Base-by-base conservation (phyloP, 768 basidiomycete species). In the Strobilomyces confusus region DNA sequence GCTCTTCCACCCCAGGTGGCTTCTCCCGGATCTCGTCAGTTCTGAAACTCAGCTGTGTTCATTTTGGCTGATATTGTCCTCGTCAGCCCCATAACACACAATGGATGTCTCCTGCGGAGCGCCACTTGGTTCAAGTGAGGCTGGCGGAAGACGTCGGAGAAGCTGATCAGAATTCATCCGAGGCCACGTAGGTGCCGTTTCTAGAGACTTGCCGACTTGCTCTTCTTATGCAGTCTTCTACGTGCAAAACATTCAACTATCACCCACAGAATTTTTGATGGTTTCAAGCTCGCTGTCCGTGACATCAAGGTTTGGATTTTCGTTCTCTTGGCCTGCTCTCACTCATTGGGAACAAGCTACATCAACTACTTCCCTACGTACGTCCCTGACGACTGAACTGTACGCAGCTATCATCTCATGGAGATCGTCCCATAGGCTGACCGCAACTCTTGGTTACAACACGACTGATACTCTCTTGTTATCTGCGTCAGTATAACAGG, bases 141-240 rank as follows among this genome's bases (percentile, higher is more conserved):
- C 74, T 86, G 7, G 80, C 84, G 1, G 83, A 86, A 64, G 85
- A 86, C 58, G 79, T 80, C 4, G 83, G 85, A 5, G 83, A 86
- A 66, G 84, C 83, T 0, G 85, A 86, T 59, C 69, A 76, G 60
- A 83, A 86, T 58, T 34, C 54, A 1, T 33, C 33, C 0, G 17
- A 61, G 12, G 22, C 53, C 1, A 58, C 56, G 62, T 65, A 38
- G 36, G 64, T 55, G 4, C 9, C 4, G 34, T 5, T 37, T 23
- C 23, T n/a, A 19, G 20, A 9, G 2, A 14, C 9, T 17, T 20
- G 4, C 11, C 2, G 17, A 14, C 22, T 34, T 13, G 22, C 33
- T 17, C 4, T 19, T 20, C 42, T 42, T 22, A 17, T 23, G 1
- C 25, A 23, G 2, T 41, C 40, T 42, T 15, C 1, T n/a, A 6